phyloP scores from a whole-genome alignment of 1,139 yeast genomes.

The Saccharomyces hybrid region DNA sequence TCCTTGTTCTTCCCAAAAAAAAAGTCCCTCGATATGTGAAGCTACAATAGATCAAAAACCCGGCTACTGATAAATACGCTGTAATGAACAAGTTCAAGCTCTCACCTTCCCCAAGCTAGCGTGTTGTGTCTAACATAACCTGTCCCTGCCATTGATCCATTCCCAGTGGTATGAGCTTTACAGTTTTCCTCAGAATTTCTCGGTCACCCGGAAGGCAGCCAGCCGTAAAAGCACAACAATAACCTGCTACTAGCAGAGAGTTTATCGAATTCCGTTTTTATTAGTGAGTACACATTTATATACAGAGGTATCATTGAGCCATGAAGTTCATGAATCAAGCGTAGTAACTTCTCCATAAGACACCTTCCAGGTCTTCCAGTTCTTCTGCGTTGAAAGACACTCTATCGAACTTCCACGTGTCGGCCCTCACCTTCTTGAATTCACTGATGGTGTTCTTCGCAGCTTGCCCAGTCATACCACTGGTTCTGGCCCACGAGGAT shows the following conservation, averaged over 20 bases:
- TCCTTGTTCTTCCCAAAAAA: not conserved
- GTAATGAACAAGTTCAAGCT: not conserved
- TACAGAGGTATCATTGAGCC: too few relatives aligned
- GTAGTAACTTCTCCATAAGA: constrained; percentile 86
- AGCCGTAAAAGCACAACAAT: not conserved
- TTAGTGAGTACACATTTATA: not conserved
- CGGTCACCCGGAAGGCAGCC: not conserved
- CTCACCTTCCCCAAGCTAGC: not conserved
- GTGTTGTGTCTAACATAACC: not conserved
- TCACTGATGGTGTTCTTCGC: constrained; percentile 77
- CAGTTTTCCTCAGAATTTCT: not conserved
- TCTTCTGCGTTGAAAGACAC: constrained; percentile 69
- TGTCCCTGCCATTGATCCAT: not conserved
- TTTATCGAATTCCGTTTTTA: not conserved
- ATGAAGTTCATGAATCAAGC: constrained; percentile 37
- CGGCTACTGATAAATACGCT: not conserved
- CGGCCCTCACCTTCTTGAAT: constrained; percentile 88
- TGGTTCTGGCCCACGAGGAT: constrained; percentile 55
- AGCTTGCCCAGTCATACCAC: constrained; percentile 77
- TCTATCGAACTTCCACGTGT: constrained; percentile 92
- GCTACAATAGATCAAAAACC: not conserved
- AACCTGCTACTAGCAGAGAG: not conserved
- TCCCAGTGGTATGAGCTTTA: not conserved
- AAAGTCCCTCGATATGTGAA: not conserved
- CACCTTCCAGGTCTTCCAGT: constrained; percentile 89